Percentiles rank a stretch among this genome's conserved stretches.
phyloP scores from a whole-genome alignment of 148 eudicot species.

The Limonium bicolor region DNA sequence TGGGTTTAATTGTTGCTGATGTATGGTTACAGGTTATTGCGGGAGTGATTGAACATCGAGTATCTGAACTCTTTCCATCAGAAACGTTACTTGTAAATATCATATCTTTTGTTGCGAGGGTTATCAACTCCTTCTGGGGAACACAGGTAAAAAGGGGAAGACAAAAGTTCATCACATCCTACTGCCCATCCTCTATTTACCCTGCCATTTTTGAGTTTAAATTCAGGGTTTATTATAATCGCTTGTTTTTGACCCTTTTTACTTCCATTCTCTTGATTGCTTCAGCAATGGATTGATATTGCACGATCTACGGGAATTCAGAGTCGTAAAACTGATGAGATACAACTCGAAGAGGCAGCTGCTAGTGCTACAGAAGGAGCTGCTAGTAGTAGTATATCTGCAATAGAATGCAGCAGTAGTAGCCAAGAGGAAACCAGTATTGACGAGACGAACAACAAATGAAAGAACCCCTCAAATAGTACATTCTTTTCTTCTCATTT shows the following conservation, averaged over 20 bases:
- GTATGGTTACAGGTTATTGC: constrained; percentile 65
- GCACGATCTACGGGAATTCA: constrained; percentile 85
- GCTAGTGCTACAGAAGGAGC: constrained; percentile 31
- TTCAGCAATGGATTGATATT: constrained; percentile 99
- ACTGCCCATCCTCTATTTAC: not conserved
- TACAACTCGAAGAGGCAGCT: constrained; percentile 18
- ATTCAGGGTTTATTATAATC: not conserved
- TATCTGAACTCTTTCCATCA: constrained; percentile 65
- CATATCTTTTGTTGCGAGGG: constrained; percentile 60
- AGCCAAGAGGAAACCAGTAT: constrained; percentile 36
- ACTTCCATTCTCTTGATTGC: constrained; percentile 4
- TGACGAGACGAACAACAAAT: constrained; percentile 44
- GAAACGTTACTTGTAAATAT: constrained; percentile 64
- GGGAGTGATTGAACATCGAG: constrained; percentile 83
- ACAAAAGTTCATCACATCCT: constrained; percentile 6
- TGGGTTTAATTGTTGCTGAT: no score
- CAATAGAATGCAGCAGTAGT: constrained; percentile 24
- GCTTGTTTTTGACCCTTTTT: not conserved
- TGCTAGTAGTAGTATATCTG: constrained; percentile 25
- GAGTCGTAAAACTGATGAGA: constrained; percentile 33
- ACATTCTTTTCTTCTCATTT: no score
- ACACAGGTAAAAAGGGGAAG: constrained; percentile 95
- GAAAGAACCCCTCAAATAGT: no score
- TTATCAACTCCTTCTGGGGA: constrained; percentile 88
- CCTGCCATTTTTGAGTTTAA: not conserved